phyloP scores from a whole-genome alignment of 2,329 filamentous ascomycete genomes.

The Cladophialophora immunda region DNA sequence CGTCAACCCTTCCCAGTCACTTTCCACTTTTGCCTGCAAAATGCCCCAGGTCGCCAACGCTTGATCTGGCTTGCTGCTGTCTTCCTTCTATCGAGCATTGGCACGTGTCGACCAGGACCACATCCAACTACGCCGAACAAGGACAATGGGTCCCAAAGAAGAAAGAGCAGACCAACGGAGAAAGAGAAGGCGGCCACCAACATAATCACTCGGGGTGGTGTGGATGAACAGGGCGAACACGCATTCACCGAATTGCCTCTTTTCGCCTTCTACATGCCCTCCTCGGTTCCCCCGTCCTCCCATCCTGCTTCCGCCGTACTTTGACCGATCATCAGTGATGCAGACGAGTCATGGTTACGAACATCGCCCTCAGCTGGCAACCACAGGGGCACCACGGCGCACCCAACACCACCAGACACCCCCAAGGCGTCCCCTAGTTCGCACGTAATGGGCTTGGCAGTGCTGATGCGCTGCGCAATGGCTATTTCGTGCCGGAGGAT shows the following conservation, averaged over 20 bases:
- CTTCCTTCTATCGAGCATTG: neutral
- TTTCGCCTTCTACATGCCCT: neutral
- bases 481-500: neutral
- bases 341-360: constrained; percentile 2
- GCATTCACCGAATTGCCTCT: neutral
- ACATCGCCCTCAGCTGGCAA: neutral
- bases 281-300: neutral
- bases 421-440: neutral
- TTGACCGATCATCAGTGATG: neutral
- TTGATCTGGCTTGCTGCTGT: neutral
- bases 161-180: neutral
- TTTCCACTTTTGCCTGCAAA: neutral
- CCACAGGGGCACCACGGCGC: neutral
- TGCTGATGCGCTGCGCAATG: constrained; percentile 3
- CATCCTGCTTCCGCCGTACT: neutral
- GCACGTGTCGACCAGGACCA: neutral
- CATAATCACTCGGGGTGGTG: too few relatives aligned
- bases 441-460: constrained; percentile 8
- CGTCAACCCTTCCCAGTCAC: neutral
- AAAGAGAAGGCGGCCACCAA: neutral
- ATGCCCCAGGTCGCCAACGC: too few relatives aligned
- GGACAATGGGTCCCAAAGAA: neutral
- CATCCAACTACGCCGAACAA: neutral
- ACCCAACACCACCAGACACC: constrained; percentile 1
- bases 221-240: neutral